phyloP scores from a whole-genome alignment of 768 basidiomycete genomes.

The Dacryopinax primogenitus region DNA sequence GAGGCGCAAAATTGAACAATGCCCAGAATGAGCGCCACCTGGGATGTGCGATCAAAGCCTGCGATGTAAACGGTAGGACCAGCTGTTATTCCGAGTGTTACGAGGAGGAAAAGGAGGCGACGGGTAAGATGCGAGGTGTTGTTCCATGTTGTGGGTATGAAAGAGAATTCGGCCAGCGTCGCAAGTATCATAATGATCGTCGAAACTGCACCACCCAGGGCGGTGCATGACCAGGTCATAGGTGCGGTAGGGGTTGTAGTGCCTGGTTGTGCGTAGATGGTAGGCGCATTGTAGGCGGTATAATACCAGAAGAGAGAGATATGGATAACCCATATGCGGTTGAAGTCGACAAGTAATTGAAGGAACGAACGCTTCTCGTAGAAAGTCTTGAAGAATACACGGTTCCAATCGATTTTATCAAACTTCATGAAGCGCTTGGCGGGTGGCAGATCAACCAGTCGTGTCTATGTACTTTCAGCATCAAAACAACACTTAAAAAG shows the following conservation, averaged over 20 bases:
- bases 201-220: constrained; percentile 91
- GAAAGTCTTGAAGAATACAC: constrained; percentile 98
- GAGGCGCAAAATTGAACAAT: constrained; percentile 96
- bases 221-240: constrained; percentile 85
- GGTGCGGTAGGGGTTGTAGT: constrained; percentile 49
- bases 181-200: constrained; percentile 92
- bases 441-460: constrained; percentile 81
- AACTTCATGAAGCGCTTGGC: constrained; percentile 94
- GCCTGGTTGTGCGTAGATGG: constrained; percentile 53
- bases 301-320: constrained; percentile 92
- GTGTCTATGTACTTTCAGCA: constrained; percentile 40
- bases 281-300: constrained; percentile 85
- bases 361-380: constrained; percentile 94
- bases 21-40: constrained; percentile 78
- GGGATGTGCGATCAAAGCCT: constrained; percentile 56
- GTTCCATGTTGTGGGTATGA: constrained; percentile 98
- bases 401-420: constrained; percentile 90
- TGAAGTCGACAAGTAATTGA: constrained; percentile 97
- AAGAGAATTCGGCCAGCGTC: constrained; percentile 88
- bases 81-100: constrained; percentile 81
- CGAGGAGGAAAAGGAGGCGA: constrained; percentile 72
- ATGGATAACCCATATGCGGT: constrained; percentile 98
- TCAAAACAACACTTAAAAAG: constrained; percentile 21
- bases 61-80: constrained; percentile 94
- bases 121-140: constrained; percentile 93